Conservation (phyloP, 2,329 filamentous ascomycete genomes). For the Cryphonectria carpinicola region DNA sequence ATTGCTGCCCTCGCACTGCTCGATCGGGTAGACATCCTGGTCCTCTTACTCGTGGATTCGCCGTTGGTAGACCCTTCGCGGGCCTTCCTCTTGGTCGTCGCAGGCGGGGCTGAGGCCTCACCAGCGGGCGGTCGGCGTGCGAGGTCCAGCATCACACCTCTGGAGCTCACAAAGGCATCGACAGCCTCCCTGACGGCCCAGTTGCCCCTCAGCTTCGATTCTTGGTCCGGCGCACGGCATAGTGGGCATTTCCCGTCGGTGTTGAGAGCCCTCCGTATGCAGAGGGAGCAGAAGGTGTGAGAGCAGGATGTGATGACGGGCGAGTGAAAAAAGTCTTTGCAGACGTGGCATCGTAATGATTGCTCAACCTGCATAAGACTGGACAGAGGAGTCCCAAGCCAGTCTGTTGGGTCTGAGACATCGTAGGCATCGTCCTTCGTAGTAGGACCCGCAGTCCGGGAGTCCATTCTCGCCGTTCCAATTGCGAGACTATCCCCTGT, state of each 20-base stretch:
- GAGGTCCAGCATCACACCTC: slow-evolving; percentile 65
- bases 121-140: slow-evolving; percentile 54
- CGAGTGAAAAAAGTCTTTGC: slow-evolving; percentile 95
- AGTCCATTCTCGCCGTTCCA: slow-evolving; percentile 11
- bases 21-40: slow-evolving; percentile 56
- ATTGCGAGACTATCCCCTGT: background rate
- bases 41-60: slow-evolving; percentile 49
- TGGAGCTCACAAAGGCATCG: slow-evolving; percentile 71
- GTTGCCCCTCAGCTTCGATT: slow-evolving; percentile 82
- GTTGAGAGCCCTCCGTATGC: slow-evolving; percentile 84
- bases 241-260: slow-evolving; percentile 86
- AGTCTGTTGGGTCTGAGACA: slow-evolving; percentile 70
- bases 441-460: slow-evolving; percentile 14
- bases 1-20: slow-evolving; percentile 48
- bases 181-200: slow-evolving; percentile 85
- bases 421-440: slow-evolving; percentile 33
- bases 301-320: slow-evolving; percentile 94
- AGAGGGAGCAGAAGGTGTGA: slow-evolving; percentile 96
- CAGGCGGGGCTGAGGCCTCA: slow-evolving; percentile 29
- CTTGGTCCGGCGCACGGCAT: slow-evolving; percentile 79
- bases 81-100: slow-evolving; percentile 57
- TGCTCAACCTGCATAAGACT: slow-evolving; percentile 75
- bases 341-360: slow-evolving; percentile 90
- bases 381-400: slow-evolving; percentile 72
- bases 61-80: slow-evolving; percentile 38